Percentiles rank a stretch among this genome's conserved stretches.
phyloP scores from a whole-genome alignment of 257 asterid genomes.

The Salvia miltiorrhiza region DNA sequence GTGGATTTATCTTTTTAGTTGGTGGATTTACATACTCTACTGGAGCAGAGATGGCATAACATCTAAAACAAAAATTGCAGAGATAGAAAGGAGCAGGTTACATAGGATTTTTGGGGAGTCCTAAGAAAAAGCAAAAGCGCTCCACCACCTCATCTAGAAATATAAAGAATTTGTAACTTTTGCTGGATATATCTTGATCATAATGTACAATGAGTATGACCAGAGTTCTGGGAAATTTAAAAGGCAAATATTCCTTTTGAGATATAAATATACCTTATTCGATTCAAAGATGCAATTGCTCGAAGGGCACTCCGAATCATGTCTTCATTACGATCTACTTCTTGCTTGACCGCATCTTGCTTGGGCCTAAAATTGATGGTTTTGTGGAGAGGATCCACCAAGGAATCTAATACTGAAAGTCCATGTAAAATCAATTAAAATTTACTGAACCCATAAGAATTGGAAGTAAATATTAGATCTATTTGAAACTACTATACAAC shows the following conservation, averaged over 20 bases:
- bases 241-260: neutral
- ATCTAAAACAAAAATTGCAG: neutral
- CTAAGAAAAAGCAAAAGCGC: neutral
- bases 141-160: neutral
- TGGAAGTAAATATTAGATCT: neutral
- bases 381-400: slow-evolving; percentile 94
- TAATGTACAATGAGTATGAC: neutral
- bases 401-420: slow-evolving; percentile 77
- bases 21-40: neutral
- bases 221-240: neutral
- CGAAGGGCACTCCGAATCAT: slow-evolving; percentile 98
- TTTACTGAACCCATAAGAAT: neutral
- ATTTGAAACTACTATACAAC: neutral
- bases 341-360: slow-evolving; percentile 98
- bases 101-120: neutral
- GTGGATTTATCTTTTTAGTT: too few species aligned
- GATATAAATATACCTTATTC: slow-evolving; percentile 61
- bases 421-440: slow-evolving; percentile 17
- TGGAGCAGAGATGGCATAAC: neutral
- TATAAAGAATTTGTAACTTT: neutral
- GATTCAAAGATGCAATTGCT: slow-evolving; percentile 85
- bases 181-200: neutral
- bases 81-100: neutral
- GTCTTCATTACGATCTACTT: slow-evolving; percentile 97
- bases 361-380: slow-evolving; percentile 86